Evolutionary conservation across 2,329 filamentous ascomycete species (phyloP), one percentile per base, ranked within the genome.

Genomic region (Curvularia lunata): DNA sequence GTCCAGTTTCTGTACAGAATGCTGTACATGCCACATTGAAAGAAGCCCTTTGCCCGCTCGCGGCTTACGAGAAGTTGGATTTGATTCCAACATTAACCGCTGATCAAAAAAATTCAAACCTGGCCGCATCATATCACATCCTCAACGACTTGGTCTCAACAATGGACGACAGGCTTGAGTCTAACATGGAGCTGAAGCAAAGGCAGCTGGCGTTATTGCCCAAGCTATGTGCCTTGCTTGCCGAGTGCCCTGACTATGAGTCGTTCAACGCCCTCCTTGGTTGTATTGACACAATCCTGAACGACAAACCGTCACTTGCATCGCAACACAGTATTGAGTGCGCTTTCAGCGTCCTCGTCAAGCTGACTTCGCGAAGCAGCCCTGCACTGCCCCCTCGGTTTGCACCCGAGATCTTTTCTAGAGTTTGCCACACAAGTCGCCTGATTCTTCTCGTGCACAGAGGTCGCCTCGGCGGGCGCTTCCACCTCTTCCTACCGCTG

Each of bases 381-480:
- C 74, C 70, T 5, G 48, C 57, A 7, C 68, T 76, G n/a, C 62
- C 65, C 4, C 38, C 65, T 2, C 55, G 59, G 10, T 57, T 67
- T 48, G 71, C 68, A n/a, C 67, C 78, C 1, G 72, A 77, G 1
- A 77, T 87, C 45, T 87, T 81, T 73, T 77, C 79, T 5, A 82
- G 83, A 41, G 74, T 87, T 9, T 87, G 85, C 69, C 76, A 81
- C 34, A 76, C 86, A 9, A 75, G 83, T 54, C 82, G 81, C 8
- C 73, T 81, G 0, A 72, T 88, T 7, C 73, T 89, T 7, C 77
- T 82, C n/a, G 78, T 86, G 12, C 83, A 88, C 65, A 82, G 86
- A 21, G 77, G 82, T 16, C 84, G 85, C 41, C 76, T 88, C 9
- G 83, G 84, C 34, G 85, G 85, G 7, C 84, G 86, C 23, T 84